Evolutionary conservation across 805 yeast genomes (phyloP).

Genomic region (Wickerhamomyces xylosicus): DNA sequence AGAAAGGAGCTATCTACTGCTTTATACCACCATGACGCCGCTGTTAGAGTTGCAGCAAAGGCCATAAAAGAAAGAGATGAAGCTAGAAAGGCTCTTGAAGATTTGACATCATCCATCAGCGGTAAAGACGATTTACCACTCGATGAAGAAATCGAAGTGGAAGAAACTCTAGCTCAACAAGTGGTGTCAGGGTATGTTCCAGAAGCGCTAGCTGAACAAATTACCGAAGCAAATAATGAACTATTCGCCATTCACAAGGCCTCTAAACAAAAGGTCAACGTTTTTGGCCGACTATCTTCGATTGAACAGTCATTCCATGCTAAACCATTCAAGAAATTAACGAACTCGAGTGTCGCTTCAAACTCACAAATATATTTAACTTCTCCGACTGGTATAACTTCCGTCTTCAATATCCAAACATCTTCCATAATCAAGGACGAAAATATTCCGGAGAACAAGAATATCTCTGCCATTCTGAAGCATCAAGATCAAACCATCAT

Average conservation of each 20-base stretch:
- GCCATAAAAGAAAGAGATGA: slow-evolving; percentile 71
- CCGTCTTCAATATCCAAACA: slow-evolving; percentile 4
- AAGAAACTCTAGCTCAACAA: slow-evolving; percentile 1
- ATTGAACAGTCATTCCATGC: not conserved
- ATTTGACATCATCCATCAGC: slow-evolving; percentile 35
- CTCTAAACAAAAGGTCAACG: slow-evolving; percentile 13
- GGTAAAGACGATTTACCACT: slow-evolving; percentile 8
- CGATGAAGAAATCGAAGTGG: not conserved
- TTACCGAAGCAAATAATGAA: slow-evolving; percentile 9
- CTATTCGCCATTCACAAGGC: slow-evolving; percentile 14
- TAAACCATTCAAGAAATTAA: slow-evolving; percentile 13
- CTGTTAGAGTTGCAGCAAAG: slow-evolving; percentile 72
- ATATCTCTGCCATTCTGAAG: slow-evolving; percentile 7
- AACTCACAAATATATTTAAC: slow-evolving; percentile 6
- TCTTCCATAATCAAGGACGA: slow-evolving; percentile 7
- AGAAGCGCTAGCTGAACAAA: slow-evolving; percentile 1
- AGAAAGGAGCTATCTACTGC: slow-evolving; percentile 70
- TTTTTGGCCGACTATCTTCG: slow-evolving; percentile 1
- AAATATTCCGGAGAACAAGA: slow-evolving; percentile 5
- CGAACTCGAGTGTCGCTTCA: not conserved
- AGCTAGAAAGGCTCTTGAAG: slow-evolving; percentile 53
- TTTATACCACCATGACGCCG: slow-evolving; percentile 82
- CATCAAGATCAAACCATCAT: slow-evolving; percentile 3
- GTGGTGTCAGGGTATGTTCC: slow-evolving; percentile 6
- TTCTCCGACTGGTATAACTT: slow-evolving; percentile 12